Conservation (phyloP, 2,329 filamentous ascomycete species). For the Trichoderma sp. region DNA sequence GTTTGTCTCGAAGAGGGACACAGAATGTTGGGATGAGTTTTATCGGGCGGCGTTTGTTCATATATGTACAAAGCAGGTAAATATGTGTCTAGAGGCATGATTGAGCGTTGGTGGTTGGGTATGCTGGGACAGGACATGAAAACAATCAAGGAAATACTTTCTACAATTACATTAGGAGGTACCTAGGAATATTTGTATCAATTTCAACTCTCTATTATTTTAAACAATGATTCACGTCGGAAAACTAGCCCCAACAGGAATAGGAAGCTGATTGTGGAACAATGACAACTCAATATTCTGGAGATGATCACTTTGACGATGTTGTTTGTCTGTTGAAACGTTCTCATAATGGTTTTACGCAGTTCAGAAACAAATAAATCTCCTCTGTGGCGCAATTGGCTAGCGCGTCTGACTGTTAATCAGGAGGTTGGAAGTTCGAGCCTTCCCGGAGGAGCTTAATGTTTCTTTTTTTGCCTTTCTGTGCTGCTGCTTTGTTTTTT, state of each 20-base stretch:
- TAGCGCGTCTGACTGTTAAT: constrained; percentile 61
- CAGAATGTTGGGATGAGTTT: neutral
- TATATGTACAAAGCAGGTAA: neutral
- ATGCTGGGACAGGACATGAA: neutral
- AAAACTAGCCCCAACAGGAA: neutral
- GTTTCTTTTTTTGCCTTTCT: neutral
- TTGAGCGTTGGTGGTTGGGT: neutral
- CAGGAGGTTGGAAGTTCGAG: constrained; percentile 25
- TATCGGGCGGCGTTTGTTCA: neutral
- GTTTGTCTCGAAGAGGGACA: neutral
- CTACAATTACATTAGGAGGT: neutral
- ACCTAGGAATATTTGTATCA: neutral
- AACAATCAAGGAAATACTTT: neutral
- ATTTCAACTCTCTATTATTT: neutral
- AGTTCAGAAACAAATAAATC: neutral
- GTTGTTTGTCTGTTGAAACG: neutral
- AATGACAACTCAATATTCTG: neutral
- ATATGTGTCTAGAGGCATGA: neutral
- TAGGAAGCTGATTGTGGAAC: neutral
- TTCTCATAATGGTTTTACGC: neutral
- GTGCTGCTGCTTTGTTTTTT: rapidly evolving
- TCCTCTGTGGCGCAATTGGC: constrained; percentile 50
- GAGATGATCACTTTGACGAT: neutral
- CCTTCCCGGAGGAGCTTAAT: constrained; percentile 21
- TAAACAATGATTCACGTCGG: neutral